Conservation (phyloP, 225 moss, liverwort and hornwort genomes). For the Marchantia polymorpha region DNA sequence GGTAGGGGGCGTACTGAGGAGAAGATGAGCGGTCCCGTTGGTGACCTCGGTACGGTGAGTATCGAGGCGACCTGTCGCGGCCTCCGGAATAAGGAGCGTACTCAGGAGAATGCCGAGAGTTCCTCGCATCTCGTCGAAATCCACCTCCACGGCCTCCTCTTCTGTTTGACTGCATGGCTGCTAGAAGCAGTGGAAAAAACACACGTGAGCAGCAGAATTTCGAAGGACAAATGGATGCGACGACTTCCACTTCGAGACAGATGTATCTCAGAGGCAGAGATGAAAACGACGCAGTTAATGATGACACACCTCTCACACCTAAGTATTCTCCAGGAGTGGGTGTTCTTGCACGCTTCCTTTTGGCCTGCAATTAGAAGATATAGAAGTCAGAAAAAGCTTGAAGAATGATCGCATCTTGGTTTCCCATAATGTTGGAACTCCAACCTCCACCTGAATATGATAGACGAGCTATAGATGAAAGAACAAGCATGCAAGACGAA, state of each 20-base stretch:
- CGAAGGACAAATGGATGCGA: neutral
- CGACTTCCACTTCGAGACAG: neutral
- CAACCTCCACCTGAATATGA: constrained; percentile 30
- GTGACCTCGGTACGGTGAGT: constrained; percentile 92
- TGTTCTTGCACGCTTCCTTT: constrained; percentile 90
- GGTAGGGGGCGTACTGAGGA: constrained; percentile 79
- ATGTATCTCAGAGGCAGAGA: neutral
- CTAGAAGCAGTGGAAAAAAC: neutral
- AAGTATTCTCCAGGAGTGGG: constrained; percentile 96
- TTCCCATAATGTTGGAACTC: constrained; percentile 24
- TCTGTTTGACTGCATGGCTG: constrained; percentile 90
- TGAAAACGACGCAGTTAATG: neutral
- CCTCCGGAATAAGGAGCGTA: constrained; percentile 89
- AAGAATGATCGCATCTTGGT: neutral
- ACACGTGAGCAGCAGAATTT: neutral
- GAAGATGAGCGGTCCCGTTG: constrained; percentile 86
- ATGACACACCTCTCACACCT: constrained; percentile 70
- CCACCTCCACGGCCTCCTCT: constrained; percentile 84
- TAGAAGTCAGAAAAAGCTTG: constrained; percentile 7
- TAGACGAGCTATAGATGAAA: constrained; percentile 38
- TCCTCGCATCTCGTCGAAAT: constrained; percentile 76
- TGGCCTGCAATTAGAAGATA: constrained; percentile 65
- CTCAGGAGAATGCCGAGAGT: constrained; percentile 82
- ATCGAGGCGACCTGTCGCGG: constrained; percentile 82
- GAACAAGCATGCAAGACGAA: constrained; percentile 58